Evolutionary conservation across 805 yeast genomes (phyloP).

Genomic region (Monosporozyma aerobia): DNA sequence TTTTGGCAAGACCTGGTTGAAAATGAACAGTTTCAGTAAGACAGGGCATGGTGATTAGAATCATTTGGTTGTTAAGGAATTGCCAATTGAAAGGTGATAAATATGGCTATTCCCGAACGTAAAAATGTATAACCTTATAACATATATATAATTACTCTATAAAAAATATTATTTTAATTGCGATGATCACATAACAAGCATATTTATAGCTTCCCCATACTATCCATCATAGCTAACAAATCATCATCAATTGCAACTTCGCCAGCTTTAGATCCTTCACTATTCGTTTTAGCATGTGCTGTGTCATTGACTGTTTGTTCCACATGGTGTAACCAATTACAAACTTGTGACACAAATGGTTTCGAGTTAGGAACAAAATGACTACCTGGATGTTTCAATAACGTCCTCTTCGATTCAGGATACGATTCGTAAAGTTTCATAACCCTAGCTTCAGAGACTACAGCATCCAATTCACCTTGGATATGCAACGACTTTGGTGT

Average conservation of each 20-base stretch:
- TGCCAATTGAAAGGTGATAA: too few relatives aligned
- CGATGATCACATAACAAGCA: neutral
- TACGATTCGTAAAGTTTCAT: slow-evolving; percentile 46
- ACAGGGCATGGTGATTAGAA: too few relatives aligned
- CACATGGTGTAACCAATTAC: slow-evolving; percentile 26
- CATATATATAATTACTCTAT: neutral
- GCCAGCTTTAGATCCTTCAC: neutral
- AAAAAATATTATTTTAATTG: neutral
- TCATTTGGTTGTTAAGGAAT: too few relatives aligned
- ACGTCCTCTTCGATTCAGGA: slow-evolving; percentile 33
- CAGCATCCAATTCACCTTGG: slow-evolving; percentile 79
- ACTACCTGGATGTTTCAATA: slow-evolving; percentile 84
- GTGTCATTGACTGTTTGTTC: slow-evolving; percentile 3
- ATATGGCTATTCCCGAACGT: too few relatives aligned
- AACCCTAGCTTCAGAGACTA: slow-evolving; percentile 66
- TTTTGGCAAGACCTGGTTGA: neutral
- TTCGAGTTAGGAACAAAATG: slow-evolving; percentile 92
- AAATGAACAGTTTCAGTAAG: too few relatives aligned
- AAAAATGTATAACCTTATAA: too few relatives aligned
- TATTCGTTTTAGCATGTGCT: slow-evolving; percentile 2
- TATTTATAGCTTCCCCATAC: slow-evolving; percentile 29
- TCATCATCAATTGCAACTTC: slow-evolving; percentile 27
- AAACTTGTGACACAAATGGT: slow-evolving; percentile 27
- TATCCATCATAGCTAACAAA: slow-evolving; percentile 32
- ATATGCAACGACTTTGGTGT: slow-evolving; percentile 52